phyloP scores from a whole-genome alignment of 768 basidiomycete genomes.

The Paxillus ammoniavirescens region DNA sequence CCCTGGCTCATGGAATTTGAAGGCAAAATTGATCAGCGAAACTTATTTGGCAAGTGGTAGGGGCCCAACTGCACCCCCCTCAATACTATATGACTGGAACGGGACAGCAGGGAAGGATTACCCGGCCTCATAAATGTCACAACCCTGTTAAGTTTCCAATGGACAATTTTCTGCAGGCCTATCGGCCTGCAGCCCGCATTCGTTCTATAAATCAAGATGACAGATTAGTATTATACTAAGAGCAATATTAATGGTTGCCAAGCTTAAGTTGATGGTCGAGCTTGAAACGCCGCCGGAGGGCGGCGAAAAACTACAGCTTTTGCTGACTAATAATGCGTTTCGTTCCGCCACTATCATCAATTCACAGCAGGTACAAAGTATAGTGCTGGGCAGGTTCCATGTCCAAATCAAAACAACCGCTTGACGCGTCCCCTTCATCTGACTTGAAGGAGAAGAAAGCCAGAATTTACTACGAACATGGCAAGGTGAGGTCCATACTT shows the following conservation, averaged over 20 bases:
- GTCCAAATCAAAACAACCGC: conserved; percentile 25
- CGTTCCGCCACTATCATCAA: conserved; percentile 17
- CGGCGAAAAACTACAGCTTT: conserved; percentile 10
- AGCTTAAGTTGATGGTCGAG: conserved; percentile 20
- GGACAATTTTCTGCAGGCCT: conserved; percentile 17
- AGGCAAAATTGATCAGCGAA: conserved; percentile 13
- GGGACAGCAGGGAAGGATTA: conserved; percentile 20
- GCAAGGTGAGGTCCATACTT: conserved; percentile 26
- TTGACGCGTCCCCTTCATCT: conserved; percentile 18
- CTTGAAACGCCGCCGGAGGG: background rate
- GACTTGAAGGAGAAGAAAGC: conserved; percentile 25
- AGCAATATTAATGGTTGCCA: too few relatives aligned
- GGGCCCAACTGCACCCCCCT: conserved; percentile 22
- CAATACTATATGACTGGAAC: conserved; percentile 32
- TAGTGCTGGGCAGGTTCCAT: conserved; percentile 16
- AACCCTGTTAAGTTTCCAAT: conserved; percentile 23
- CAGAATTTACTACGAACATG: conserved; percentile 32
- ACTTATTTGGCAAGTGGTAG: conserved; percentile 23
- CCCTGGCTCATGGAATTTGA: conserved; percentile 24
- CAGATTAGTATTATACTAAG: background rate
- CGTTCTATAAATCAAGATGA: conserved; percentile 9
- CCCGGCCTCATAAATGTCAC: conserved; percentile 22
- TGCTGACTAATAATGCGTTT: conserved; percentile 22
- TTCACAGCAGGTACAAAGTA: conserved; percentile 4
- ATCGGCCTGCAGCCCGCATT: conserved; percentile 5